Evolutionary conservation across 257 asterid species (phyloP), one percentile per base, ranked within the genome.

Genomic region (Solanum clarkiae): DNA sequence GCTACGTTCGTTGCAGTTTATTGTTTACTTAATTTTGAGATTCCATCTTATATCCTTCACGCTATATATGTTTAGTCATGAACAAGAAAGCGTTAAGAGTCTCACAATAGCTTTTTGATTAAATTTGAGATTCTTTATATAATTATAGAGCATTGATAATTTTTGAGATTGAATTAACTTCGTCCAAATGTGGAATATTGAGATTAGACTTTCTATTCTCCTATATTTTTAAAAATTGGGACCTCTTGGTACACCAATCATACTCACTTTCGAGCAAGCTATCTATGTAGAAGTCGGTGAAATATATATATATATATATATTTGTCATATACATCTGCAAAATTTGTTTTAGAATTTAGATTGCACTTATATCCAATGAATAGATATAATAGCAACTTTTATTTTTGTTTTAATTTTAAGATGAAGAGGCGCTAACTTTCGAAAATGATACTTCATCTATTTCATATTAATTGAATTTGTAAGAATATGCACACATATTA

Each of bases 61-160:
- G 55, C 55, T 51, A 13, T 16, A 51, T 2, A 51, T 51, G 16
- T 13, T 47, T 10, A 47, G 53, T 47, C 53, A 8, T 47, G 12
- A 9, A 22, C 16, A 10, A 22, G 16, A 10, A 16, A 22, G 32
- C 1, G 20, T 65, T 29, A 8, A 29, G n/a, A 66, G 13, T 66
- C 3, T 11, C 7, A 66, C 45, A 14, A 14, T 5, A 6, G 1
- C 3, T 65, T 11, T 29, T 55, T 56, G 7, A 16, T 16, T 7
- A 7, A 7, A 7, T 2, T 17, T 5, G 0, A 55, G 29, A 1
- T 20, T 15, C 7, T 69, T 68, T 18, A 2, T 69, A 69, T 40
- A 0, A 7, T 0, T 1, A 0, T 36, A 12, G 2, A 4, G 0
- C 40, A 40, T 17, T 36, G 5, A 4, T 36, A 70, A 6, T 8